Evolutionary conservation across 306 rosid species (phyloP), one percentile per base, ranked within the genome.

Genomic region (Vachellia collinsii): DNA sequence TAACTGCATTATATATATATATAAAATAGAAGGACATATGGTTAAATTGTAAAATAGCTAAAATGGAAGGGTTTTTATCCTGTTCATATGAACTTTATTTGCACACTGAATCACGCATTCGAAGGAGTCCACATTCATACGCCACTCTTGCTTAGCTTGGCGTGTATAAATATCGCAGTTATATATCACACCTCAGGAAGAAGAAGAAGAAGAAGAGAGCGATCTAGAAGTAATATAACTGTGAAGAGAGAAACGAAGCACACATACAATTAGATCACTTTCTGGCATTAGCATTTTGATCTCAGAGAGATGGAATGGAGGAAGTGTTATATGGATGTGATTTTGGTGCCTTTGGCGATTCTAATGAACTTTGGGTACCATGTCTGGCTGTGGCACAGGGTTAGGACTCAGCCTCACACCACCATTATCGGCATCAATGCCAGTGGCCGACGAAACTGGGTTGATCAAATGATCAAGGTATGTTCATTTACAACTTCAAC

Each of bases 351-450:
- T 0, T 78, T 93, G 53, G 98, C 84, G 70, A 82, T 93, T 53
- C 82, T 92, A 25, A 48, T 90, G 3, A 86, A n/a, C 77, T 53
- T 80, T 76, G 88, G 80, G 47, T 92, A 93, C 84, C 97, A 96
- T 86, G 63, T 84, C 50, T 96, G 98, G 97, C 83, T 96, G 4
- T 93, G 94, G 97, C 86, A 89, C 43, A 89, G 76, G 58, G 97
- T 90, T 80, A 56, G 93, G 36, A 93, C 85, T 43, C 89, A 85
- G 5, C 97, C 99, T 0, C 86, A 86, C 72, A 86, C 86, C 2
- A 96, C 98, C 63, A 87, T 93, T 83, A 88, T 93, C 70, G 99
- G 94, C 65, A 92, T 91, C 83, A 93, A 96, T 61, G 89, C 93
- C 50, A 77, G 19, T 59, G 99, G 97, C 5, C 70, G 99, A 56